These are phyloP conservation scores for Rhynchospora pubera DNA, from an alignment of 176 grass and related monocot genomes.

Conservation along the genomic window DNA sequence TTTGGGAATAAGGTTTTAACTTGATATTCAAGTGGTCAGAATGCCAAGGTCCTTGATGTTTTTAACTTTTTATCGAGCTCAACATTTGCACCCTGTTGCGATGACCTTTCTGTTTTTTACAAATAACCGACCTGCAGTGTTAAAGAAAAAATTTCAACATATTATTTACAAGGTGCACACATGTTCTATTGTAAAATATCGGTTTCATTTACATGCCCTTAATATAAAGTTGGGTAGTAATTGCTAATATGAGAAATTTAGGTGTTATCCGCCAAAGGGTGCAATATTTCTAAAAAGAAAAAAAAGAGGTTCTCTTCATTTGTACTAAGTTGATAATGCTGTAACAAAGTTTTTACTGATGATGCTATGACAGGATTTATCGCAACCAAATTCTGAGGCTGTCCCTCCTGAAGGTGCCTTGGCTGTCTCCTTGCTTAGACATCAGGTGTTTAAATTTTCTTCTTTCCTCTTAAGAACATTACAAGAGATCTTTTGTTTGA, in stretches of 20 bases:
- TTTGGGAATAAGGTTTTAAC: constrained; percentile 4
- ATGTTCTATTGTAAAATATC: background rate
- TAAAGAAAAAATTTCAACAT: background rate
- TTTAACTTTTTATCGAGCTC: background rate
- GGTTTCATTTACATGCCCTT: background rate
- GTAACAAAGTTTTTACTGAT: constrained; percentile 26
- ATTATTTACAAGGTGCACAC: background rate
- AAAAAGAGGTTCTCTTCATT: background rate
- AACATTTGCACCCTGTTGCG: background rate
- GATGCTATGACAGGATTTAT: constrained; percentile 64
- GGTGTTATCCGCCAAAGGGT: background rate
- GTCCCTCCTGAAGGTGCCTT: constrained; percentile 79
- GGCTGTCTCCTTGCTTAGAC: constrained; percentile 80
- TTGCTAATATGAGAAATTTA: constrained; percentile 8
- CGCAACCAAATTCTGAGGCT: constrained; percentile 74
- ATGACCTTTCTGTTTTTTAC: background rate
- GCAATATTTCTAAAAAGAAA: background rate
- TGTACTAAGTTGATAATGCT: constrained; percentile 15
- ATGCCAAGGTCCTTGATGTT: background rate
- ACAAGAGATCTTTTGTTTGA: background rate
- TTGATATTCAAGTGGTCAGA: background rate
- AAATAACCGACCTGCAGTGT: background rate
- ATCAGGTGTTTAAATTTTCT: constrained; percentile 53
- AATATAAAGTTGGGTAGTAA: background rate
- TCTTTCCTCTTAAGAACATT: background rate